Conservation (phyloP, 2,329 filamentous ascomycete species). For the Ustulina deusta region DNA sequence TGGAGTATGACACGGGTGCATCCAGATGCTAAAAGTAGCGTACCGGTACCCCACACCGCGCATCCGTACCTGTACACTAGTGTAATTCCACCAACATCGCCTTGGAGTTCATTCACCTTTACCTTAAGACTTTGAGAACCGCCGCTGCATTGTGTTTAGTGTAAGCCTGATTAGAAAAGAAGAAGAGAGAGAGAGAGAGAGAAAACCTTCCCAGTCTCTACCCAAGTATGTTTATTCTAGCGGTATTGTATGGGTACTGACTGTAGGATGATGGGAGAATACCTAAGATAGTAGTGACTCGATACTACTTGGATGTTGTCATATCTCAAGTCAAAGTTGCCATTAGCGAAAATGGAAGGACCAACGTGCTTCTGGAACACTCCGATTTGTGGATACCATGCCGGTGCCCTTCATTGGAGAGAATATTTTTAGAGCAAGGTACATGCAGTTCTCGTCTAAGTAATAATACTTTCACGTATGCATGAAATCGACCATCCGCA, state of each 20-base stretch:
- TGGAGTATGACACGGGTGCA: background rate
- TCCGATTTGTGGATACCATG: background rate
- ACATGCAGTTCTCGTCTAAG: slow-evolving; percentile 23
- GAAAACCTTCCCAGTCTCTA: too few species aligned
- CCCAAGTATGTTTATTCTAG: background rate
- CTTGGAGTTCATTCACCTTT: too few species aligned
- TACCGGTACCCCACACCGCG: background rate
- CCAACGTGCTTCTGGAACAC: slow-evolving; percentile 12
- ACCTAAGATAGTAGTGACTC: background rate
- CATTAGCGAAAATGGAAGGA: background rate
- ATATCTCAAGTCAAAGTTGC: background rate
- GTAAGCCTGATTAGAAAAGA: background rate
- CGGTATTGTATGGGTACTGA: background rate
- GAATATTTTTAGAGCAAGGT: slow-evolving; percentile 27
- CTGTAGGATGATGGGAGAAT: background rate
- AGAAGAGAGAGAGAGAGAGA: background rate
- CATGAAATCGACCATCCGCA: slow-evolving; percentile 3
- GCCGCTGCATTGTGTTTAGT: too few species aligned
- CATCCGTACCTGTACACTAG: background rate
- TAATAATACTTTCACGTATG: slow-evolving; percentile 13
- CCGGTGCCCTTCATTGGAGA: background rate
- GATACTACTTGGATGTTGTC: background rate
- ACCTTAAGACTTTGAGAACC: too few species aligned
- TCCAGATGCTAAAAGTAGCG: background rate
- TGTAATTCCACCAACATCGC: background rate